phyloP scores from a whole-genome alignment of 371 early-diverging fungal species.

The Batrachochytrium dendrobatidis region DNA sequence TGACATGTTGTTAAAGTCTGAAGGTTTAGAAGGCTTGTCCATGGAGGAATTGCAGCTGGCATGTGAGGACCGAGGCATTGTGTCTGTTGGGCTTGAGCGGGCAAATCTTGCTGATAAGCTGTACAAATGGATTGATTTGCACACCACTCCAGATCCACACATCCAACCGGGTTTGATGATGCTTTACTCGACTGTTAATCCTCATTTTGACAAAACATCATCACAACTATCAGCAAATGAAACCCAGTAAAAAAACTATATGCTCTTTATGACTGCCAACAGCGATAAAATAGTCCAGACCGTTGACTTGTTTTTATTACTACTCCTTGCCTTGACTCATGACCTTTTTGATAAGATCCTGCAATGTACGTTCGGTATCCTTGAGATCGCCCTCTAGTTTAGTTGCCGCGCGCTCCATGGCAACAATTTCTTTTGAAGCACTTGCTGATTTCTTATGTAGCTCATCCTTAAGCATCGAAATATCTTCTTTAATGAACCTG shows the following conservation, averaged over 20 bases:
- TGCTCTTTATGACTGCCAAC: too few relatives aligned
- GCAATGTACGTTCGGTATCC: conserved; percentile 26
- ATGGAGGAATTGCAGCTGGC: neutral
- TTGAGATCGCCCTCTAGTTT: conserved; percentile 32
- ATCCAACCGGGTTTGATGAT: neutral
- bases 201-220: too few relatives aligned
- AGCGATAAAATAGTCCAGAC: too few relatives aligned
- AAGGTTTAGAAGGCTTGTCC: neutral
- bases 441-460: conserved; percentile 16
- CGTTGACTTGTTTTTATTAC: neutral
- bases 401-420: conserved; percentile 23
- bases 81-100: neutral
- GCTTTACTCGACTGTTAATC: neutral
- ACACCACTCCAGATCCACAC: neutral
- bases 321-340: neutral
- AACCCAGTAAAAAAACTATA: too few relatives aligned
- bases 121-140: neutral
- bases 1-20: neutral
- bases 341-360: conserved; percentile 23
- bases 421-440: conserved; percentile 24
- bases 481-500: conserved; percentile 30
- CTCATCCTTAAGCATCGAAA: conserved; percentile 16
- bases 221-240: too few relatives aligned
- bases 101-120: neutral
- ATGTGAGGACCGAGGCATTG: neutral